These are phyloP conservation scores for Aspergillus ostianus DNA, from an alignment of 495 filamentous ascomycete genomes.

Conservation along the genomic window DNA sequence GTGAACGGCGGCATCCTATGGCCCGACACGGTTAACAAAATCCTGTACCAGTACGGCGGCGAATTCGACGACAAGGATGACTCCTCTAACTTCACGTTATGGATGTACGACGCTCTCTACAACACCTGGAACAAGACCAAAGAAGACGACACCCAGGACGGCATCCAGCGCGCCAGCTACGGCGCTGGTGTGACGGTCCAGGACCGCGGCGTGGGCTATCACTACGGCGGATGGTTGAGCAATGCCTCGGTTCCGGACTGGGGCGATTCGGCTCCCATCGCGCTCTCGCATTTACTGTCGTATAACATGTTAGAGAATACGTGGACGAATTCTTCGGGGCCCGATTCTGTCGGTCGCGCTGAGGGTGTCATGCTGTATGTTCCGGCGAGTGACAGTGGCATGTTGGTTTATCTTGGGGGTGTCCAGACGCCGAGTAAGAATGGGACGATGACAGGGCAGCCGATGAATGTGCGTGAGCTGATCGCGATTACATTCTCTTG, in stretches of 20 bases:
- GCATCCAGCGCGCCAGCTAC: slow-evolving; percentile 11
- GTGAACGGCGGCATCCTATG: slow-evolving; percentile 13
- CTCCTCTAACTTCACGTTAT: not conserved
- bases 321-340: slow-evolving; percentile 10
- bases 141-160: not conserved
- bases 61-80: slow-evolving; percentile 3
- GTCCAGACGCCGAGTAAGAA: not conserved
- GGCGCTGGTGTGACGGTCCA: slow-evolving; percentile 6
- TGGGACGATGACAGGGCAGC: not conserved
- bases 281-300: slow-evolving; percentile 2
- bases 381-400: slow-evolving; percentile 7
- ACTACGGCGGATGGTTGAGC: slow-evolving; percentile 13
- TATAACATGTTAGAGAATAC: slow-evolving; percentile 11
- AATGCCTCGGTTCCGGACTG: slow-evolving; percentile 6
- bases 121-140: slow-evolving; percentile 1
- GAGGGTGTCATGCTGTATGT: slow-evolving; percentile 12
- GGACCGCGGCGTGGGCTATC: slow-evolving; percentile 8
- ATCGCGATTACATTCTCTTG: not conserved
- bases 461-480: slow-evolving; percentile 6
- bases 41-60: slow-evolving; percentile 15
- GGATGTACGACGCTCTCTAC: slow-evolving; percentile 10
- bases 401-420: slow-evolving; percentile 13
- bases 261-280: not conserved
- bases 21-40: slow-evolving; percentile 14
- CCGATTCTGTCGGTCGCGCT: slow-evolving; percentile 9